Evolutionary conservation across 1,284 basidiomycete species (phyloP).

Genomic region (Ganoderma lucidum): DNA sequence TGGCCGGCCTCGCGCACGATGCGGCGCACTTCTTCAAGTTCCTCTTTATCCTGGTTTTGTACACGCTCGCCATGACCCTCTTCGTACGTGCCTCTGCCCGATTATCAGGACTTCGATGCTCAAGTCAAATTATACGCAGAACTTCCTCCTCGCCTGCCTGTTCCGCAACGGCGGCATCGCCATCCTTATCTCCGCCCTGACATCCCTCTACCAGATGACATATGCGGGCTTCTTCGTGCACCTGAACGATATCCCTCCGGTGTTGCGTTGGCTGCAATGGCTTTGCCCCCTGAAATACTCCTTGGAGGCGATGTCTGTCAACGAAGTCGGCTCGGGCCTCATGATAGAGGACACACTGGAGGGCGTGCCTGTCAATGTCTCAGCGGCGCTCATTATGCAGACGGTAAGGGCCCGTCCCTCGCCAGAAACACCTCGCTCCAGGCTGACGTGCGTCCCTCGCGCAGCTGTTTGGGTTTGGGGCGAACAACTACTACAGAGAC

Average conservation of each 20-base stretch:
- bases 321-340: constrained; percentile 87
- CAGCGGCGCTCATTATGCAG: constrained; percentile 85
- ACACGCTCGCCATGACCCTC: constrained; percentile 83
- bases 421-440: background rate
- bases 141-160: constrained; percentile 84
- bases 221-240: constrained; percentile 90
- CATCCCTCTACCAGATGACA: constrained; percentile 84
- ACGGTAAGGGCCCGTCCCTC: constrained; percentile 54
- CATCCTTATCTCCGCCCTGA: constrained; percentile 81
- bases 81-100: constrained; percentile 61
- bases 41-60: constrained; percentile 52
- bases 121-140: constrained; percentile 53
- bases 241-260: constrained; percentile 79
- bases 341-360: constrained; percentile 82
- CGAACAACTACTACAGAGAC: constrained; percentile 83
- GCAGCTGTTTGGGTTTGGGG: constrained; percentile 83
- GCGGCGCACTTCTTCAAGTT: constrained; percentile 48
- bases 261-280: constrained; percentile 90
- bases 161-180: constrained; percentile 89
- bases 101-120: background rate
- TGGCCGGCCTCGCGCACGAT: constrained; percentile 82
- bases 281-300: constrained; percentile 75
- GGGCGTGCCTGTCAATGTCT: constrained; percentile 84
- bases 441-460: constrained; percentile 17
- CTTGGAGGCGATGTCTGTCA: constrained; percentile 86